Conservation (phyloP, 768 basidiomycete species). For the Suillus sp. region DNA sequence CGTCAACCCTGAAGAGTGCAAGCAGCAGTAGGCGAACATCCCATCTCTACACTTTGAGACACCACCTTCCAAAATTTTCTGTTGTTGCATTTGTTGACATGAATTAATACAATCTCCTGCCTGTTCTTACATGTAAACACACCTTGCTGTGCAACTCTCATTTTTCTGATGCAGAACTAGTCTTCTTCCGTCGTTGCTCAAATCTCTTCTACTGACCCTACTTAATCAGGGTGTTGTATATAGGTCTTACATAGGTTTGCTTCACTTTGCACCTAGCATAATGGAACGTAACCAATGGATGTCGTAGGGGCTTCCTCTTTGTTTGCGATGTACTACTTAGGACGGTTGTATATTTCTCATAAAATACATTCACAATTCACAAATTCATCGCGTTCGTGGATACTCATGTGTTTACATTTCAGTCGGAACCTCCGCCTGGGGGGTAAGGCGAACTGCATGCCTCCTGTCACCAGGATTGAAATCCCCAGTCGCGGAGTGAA, state of each 20-base stretch:
- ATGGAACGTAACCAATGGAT: constrained; percentile 8
- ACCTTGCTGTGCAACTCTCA: constrained; percentile 7
- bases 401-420: constrained; percentile 23
- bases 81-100: constrained; percentile 9
- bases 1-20: constrained; percentile 82
- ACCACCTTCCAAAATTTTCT: constrained; percentile 4
- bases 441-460: constrained; percentile 50
- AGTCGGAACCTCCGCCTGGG: constrained; percentile 51
- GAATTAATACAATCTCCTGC: constrained; percentile 7
- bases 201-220: constrained; percentile 4
- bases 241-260: background rate
- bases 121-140: constrained; percentile 6
- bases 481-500: constrained; percentile 47
- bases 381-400: background rate
- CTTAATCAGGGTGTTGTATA: constrained; percentile 6
- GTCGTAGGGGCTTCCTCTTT: background rate
- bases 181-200: constrained; percentile 5
- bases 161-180: constrained; percentile 1
- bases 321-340: constrained; percentile 8
- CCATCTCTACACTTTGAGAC: background rate
- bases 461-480: constrained; percentile 39
- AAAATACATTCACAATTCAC: background rate
- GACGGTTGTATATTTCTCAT: background rate
- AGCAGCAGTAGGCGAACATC: constrained; percentile 68
- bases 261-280: constrained; percentile 4